Evolutionary conservation across 306 rosid species (phyloP), one percentile per base, ranked within the genome.

Genomic region (Hippophae tibetana): DNA sequence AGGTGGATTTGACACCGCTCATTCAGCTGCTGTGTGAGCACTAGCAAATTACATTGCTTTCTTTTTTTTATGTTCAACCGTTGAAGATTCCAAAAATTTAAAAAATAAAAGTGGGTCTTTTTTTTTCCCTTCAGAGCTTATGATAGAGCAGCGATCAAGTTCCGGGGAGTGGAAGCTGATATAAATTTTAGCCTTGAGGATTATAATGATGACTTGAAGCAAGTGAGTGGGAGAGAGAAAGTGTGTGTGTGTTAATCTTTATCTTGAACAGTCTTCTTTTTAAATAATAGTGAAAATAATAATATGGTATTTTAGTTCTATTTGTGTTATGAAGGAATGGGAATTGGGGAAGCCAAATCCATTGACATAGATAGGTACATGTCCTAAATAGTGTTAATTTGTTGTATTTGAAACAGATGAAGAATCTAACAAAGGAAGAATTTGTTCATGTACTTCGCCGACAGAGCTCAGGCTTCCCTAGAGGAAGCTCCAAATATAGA

Each of bases 1-100:
- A 93, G 99, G 99, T 80, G 99, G 99, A 78, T 93, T 93, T 80
- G 99, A 93, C 86, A 93, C 99, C 8, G 99, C 99, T 65, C 99
- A 93, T 88, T 97, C 99, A 64, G 99, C 99, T 86, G 99, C 99
- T 54, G 97, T 96, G 99, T 93, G 78, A 84, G 84, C 61, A 61
- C 38, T 31, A 31, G 38, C 38, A 0, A 31, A 31, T 18, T 31
- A 31, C 38, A 31, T 31, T 31, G 38, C 3, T 31, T 31, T 4
- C 0, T 31, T 31, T 18, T 18, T 18, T 18, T 18, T 18, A 18
- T 18, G 23, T 18, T 31, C 38, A 31, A 31, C 38, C 38, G 3
- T 31, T 31, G 5, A 31, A 2, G 38, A 31, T 31, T 31, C 38
- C 3, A 31, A 31, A 31, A 31, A 31, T 2, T 2, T 31, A 31